phyloP scores from a whole-genome alignment of 179 eudicot genomes.

The Carnegiea gigantea region DNA sequence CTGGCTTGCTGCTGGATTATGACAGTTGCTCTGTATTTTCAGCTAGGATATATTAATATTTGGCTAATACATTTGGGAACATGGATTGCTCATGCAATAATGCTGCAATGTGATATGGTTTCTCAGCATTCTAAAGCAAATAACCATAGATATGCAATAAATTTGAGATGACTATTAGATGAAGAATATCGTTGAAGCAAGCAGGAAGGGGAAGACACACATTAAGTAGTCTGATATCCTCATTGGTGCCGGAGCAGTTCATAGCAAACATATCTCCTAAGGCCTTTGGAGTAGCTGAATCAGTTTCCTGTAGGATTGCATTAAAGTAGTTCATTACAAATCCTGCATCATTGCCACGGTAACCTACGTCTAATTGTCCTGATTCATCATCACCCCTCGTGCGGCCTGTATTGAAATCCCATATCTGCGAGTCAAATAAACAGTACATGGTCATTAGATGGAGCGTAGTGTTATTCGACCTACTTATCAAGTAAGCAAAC shows the following conservation, averaged over 20 bases:
- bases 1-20: slow-evolving; percentile 46
- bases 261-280: slow-evolving; percentile 46
- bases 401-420: slow-evolving; percentile 87
- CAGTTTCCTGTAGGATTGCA: slow-evolving; percentile 49
- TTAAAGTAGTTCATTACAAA: slow-evolving; percentile 48
- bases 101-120: not conserved
- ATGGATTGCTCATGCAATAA: not conserved
- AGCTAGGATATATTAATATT: not conserved
- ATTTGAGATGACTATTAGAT: not conserved
- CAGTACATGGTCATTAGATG: too few relatives aligned
- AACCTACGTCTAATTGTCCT: slow-evolving; percentile 34
- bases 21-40: slow-evolving; percentile 42
- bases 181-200: not conserved
- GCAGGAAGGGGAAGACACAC: slow-evolving; percentile 32
- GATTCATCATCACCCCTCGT: slow-evolving; percentile 57
- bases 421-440: slow-evolving; percentile 49
- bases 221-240: slow-evolving; percentile 36
- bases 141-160: not conserved
- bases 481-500: too few relatives aligned
- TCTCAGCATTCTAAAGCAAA: not conserved
- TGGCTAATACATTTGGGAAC: not conserved
- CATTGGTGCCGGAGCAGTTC: slow-evolving; percentile 31
- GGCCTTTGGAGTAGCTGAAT: slow-evolving; percentile 36
- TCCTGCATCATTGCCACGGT: slow-evolving; percentile 39
- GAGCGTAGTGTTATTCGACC: too few relatives aligned